Evolutionary conservation across 441 rosid species (phyloP).

Genomic region (Populus hybrid): DNA sequence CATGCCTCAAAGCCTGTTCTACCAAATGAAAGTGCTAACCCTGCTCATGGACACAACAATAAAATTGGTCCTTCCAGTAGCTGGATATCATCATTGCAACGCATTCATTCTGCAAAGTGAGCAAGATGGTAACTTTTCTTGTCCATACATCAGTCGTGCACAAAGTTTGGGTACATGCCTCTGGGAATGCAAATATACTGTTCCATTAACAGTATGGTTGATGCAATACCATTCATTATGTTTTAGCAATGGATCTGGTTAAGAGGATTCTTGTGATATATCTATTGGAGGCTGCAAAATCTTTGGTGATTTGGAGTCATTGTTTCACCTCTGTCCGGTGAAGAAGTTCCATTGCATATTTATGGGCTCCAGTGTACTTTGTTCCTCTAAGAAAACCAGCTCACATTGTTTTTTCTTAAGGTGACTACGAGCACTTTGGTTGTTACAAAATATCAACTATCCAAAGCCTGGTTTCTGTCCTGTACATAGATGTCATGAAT

Average conservation of each 20-base stretch:
- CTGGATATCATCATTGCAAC: constrained; percentile 78
- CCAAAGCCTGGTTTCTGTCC: constrained; percentile 30
- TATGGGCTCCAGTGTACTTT: constrained; percentile 26
- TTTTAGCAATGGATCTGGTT: constrained; percentile 35
- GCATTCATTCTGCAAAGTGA: constrained; percentile 69
- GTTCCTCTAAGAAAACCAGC: constrained; percentile 25
- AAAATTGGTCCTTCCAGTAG: constrained; percentile 56
- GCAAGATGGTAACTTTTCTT: constrained; percentile 34
- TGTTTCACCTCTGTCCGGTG: constrained; percentile 31
- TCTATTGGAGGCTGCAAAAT: constrained; percentile 32
- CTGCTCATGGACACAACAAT: constrained; percentile 44
- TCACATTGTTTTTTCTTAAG: constrained; percentile 28
- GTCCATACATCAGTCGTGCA: constrained; percentile 14
- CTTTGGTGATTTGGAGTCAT: constrained; percentile 25
- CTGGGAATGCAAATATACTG: constrained; percentile 22
- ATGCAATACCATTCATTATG: constrained; percentile 25
- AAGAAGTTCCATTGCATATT: constrained; percentile 32
- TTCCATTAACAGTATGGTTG: constrained; percentile 21
- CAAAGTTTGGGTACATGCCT: constrained; percentile 19
- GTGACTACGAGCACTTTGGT: constrained; percentile 41
- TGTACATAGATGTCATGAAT: constrained; percentile 45
- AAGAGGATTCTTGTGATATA: constrained; percentile 33
- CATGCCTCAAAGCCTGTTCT: constrained; percentile 38
- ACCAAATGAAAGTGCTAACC: constrained; percentile 44
- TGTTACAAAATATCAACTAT: constrained; percentile 28